phyloP scores from a whole-genome alignment of 1,139 yeast species.

The Spathaspora sp. region DNA sequence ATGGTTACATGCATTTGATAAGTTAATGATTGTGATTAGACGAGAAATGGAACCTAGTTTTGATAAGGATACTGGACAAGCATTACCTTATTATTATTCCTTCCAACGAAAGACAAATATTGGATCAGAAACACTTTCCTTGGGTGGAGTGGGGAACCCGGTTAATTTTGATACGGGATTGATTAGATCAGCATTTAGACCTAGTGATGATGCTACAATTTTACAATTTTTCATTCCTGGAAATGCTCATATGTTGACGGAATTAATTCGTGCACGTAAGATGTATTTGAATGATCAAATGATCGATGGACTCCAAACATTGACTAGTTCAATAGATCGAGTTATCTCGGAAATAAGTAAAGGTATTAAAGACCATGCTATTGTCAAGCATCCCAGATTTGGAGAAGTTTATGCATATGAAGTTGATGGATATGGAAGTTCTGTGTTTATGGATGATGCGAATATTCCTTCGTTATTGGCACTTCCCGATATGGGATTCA shows the following conservation, averaged over 20 bases:
- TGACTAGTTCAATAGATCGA: constrained; percentile 20
- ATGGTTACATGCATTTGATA: constrained; percentile 64
- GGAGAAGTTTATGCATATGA: constrained; percentile 87
- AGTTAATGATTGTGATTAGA: constrained; percentile 50
- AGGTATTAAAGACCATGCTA: constrained; percentile 67
- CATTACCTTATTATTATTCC: constrained; percentile 52
- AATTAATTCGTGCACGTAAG: constrained; percentile 40
- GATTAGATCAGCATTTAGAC: constrained; percentile 83
- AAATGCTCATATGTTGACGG: constrained; percentile 74
- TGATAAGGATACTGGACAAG: constrained; percentile 52
- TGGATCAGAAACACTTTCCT: constrained; percentile 79
- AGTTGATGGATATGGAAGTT: constrained; percentile 83
- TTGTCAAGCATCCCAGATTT: constrained; percentile 61
- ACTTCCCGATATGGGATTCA: constrained; percentile 77
- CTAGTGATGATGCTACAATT: constrained; percentile 86
- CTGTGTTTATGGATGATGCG: constrained; percentile 84
- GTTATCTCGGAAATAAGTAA: constrained; percentile 44
- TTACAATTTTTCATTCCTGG: constrained; percentile 84
- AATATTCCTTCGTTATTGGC: constrained; percentile 82
- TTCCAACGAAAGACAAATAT: constrained; percentile 73
- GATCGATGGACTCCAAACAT: constrained; percentile 5
- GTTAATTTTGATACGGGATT: constrained; percentile 70
- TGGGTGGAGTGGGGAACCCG: constrained; percentile 82
- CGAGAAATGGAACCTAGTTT: constrained; percentile 69
- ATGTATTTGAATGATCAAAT: constrained; percentile 17